Percentiles rank a stretch among this genome's conserved stretches.
Conservation (phyloP, 768 basidiomycete species). For the Lentinula detonsa region DNA sequence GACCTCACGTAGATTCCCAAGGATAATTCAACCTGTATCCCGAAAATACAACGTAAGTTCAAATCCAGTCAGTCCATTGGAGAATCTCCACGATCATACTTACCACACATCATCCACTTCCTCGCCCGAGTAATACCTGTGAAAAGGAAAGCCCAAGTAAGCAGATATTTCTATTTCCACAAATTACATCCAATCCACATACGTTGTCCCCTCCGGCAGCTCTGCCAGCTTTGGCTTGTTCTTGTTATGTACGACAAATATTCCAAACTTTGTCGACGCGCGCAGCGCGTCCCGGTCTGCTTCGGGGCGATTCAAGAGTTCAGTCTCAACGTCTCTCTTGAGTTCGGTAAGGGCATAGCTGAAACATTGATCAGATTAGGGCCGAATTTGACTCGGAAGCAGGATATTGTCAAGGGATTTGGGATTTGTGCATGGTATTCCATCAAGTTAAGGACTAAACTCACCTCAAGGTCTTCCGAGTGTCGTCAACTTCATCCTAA, state of each 20-base stretch:
- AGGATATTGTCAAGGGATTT: not conserved
- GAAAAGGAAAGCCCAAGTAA: not conserved
- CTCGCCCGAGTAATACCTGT: slow-evolving; percentile 74
- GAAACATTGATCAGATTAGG: slow-evolving; percentile 2
- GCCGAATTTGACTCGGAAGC: not conserved
- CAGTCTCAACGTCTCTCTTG: slow-evolving; percentile 78
- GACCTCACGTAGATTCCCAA: slow-evolving; percentile 69
- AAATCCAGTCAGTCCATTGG: not conserved
- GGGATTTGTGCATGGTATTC: not conserved
- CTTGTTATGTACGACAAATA: slow-evolving; percentile 97
- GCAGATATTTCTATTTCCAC: not conserved
- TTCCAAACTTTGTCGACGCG: slow-evolving; percentile 69
- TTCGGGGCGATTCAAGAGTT: slow-evolving; percentile 60
- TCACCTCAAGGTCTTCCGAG: slow-evolving; percentile 83
- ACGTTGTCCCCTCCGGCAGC: slow-evolving; percentile 65
- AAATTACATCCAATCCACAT: slow-evolving; percentile 18
- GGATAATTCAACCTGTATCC: slow-evolving; percentile 71
- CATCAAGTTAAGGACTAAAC: not conserved
- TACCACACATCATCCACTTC: slow-evolving; percentile 72
- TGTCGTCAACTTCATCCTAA: slow-evolving; percentile 86
- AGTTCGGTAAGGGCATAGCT: slow-evolving; percentile 92
- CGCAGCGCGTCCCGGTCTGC: slow-evolving; percentile 65
- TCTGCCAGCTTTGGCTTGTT: slow-evolving; percentile 77
- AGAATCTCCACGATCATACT: slow-evolving; percentile 18
- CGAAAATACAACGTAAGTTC: slow-evolving; percentile 3